These are phyloP conservation scores for Pelargonium myrrhifolium DNA, from an alignment of 441 rosid species.

Conservation along the genomic window DNA sequence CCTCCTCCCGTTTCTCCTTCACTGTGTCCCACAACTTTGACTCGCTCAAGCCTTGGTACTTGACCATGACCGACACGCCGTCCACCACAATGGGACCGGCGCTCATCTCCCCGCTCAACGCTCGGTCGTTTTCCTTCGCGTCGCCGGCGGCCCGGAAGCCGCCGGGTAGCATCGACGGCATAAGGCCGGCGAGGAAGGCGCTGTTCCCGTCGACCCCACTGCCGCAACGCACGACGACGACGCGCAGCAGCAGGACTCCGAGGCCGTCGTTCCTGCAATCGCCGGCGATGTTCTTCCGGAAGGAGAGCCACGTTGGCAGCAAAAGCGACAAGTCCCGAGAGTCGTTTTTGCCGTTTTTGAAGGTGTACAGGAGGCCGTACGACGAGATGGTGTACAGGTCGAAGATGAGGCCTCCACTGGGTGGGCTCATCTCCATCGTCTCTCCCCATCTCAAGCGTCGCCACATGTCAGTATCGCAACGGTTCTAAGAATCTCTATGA, in stretches of 20 bases:
- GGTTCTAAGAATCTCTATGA: conserved; percentile 32
- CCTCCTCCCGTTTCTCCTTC: conserved; percentile 86
- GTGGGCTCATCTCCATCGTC: conserved; percentile 79
- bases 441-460: conserved; percentile 57
- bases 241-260: conserved; percentile 49
- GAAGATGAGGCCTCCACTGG: conserved; percentile 76
- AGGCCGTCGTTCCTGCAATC: conserved; percentile 83
- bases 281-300: conserved; percentile 66
- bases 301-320: conserved; percentile 48
- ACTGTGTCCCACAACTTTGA: conserved; percentile 81
- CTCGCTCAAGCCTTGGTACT: conserved; percentile 90
- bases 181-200: conserved; percentile 33
- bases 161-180: conserved; percentile 33
- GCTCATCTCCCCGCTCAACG: conserved; percentile 54
- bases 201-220: conserved; percentile 72
- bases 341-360: conserved; percentile 66
- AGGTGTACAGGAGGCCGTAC: conserved; percentile 69
- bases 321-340: conserved; percentile 56
- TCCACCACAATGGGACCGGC: conserved; percentile 40
- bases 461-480: conserved; percentile 82
- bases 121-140: conserved; percentile 67
- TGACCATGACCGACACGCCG: conserved; percentile 56
- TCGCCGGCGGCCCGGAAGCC: conserved; percentile 58
- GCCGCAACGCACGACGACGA: conserved; percentile 46
- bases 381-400: conserved; percentile 86